Percentiles rank a stretch among this genome's conserved stretches.
Conservation (phyloP, 768 basidiomycete species). For the Rhizopogon sp. region DNA sequence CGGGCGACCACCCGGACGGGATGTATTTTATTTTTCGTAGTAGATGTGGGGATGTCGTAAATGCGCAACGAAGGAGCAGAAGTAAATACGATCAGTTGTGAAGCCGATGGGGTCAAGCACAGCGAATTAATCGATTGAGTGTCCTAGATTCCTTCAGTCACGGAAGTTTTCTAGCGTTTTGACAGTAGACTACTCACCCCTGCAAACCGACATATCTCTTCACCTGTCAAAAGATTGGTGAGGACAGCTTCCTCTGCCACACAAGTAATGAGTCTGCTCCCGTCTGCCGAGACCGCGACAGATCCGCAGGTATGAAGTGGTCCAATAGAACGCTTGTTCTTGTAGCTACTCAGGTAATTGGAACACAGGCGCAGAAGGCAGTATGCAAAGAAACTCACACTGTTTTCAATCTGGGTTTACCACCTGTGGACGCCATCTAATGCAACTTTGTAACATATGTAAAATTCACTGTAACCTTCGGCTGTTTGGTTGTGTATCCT, state of each 20-base stretch:
- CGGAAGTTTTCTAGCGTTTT: not conserved
- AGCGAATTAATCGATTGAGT: slow-evolving; percentile 80
- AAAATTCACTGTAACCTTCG: not conserved
- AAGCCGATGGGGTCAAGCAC: slow-evolving; percentile 71
- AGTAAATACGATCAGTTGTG: slow-evolving; percentile 76
- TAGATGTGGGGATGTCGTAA: slow-evolving; percentile 66
- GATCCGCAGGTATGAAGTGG: slow-evolving; percentile 90
- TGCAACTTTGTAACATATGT: not conserved
- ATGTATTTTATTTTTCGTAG: slow-evolving; percentile 46
- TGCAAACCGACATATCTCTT: slow-evolving; percentile 73
- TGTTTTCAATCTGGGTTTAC: slow-evolving; percentile 1
- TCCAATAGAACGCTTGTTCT: slow-evolving; percentile 63
- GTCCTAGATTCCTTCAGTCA: slow-evolving; percentile 48
- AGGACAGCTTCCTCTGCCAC: slow-evolving; percentile 82
- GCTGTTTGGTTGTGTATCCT: not conserved
- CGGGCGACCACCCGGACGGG: slow-evolving; percentile 74
- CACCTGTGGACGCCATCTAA: not conserved
- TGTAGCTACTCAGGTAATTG: slow-evolving; percentile 47
- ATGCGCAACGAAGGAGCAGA: slow-evolving; percentile 77
- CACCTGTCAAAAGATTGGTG: slow-evolving; percentile 73
- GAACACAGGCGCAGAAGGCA: not conserved
- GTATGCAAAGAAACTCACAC: not conserved
- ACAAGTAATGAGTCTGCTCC: slow-evolving; percentile 76
- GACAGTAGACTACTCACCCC: slow-evolving; percentile 53
- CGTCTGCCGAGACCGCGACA: slow-evolving; percentile 75